A percentile compares a stretch with the other conserved stretches of the same genome.
Conservation (phyloP, 2,329 filamentous ascomycete species). For the Phoma sp. region DNA sequence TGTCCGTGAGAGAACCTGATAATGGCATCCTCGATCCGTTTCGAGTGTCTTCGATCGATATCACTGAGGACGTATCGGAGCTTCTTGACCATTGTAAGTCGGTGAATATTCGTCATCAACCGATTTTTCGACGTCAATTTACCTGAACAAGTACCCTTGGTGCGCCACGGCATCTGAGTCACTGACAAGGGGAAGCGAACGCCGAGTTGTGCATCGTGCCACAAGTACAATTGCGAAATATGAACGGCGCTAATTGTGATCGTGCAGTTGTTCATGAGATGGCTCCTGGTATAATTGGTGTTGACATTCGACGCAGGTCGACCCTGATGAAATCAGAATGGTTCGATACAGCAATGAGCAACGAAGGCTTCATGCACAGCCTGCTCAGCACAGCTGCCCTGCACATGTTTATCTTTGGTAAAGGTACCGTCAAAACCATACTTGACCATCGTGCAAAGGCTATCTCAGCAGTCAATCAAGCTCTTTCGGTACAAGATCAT, state of each 20-base stretch:
- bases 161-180: too few relatives aligned
- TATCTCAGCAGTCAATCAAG: slow-evolving; percentile 42
- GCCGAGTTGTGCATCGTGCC: not conserved
- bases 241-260: slow-evolving; percentile 24
- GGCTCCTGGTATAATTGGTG: slow-evolving; percentile 45
- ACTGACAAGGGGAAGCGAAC: not conserved
- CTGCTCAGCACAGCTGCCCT: slow-evolving; percentile 45
- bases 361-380: slow-evolving; percentile 48
- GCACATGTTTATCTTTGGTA: slow-evolving; percentile 42
- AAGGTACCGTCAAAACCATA: slow-evolving; percentile 39
- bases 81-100: slow-evolving; percentile 47
- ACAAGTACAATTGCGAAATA: not conserved
- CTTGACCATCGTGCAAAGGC: slow-evolving; percentile 43
- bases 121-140: not conserved
- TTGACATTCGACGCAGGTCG: slow-evolving; percentile 44
- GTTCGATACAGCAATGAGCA: slow-evolving; percentile 44
- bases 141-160: not conserved
- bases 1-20: slow-evolving; percentile 30
- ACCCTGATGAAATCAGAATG: slow-evolving; percentile 45
- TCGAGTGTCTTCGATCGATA: slow-evolving; percentile 34
- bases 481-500: slow-evolving; percentile 36
- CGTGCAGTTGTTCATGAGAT: slow-evolving; percentile 42
- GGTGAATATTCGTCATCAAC: not conserved
- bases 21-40: slow-evolving; percentile 44
- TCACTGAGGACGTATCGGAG: slow-evolving; percentile 36